A percentile compares a stretch with the other conserved stretches of the same genome.
These are phyloP conservation scores for Pleurotus citrinopileatus DNA, from an alignment of 768 basidiomycete species.

Conservation along the genomic window DNA sequence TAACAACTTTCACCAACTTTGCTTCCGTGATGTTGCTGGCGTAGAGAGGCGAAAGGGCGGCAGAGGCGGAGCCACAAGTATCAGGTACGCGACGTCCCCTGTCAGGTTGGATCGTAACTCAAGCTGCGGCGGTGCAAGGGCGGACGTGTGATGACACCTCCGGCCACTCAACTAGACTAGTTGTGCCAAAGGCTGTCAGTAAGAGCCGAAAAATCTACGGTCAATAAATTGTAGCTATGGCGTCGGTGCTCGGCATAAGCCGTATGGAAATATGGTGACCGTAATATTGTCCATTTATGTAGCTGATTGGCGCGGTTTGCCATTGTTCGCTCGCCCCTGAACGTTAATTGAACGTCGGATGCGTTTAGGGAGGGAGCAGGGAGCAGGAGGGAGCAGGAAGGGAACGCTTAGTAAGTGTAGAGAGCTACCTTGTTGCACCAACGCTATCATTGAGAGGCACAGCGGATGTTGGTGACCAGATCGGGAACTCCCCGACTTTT, in stretches of 20 bases:
- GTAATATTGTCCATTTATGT: not conserved
- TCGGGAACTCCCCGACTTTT: not conserved
- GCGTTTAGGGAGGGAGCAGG: not conserved
- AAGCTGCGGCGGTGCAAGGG: constrained; percentile 2
- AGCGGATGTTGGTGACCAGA: not conserved
- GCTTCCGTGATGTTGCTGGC: not conserved
- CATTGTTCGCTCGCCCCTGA: not conserved
- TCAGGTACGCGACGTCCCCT: not conserved
- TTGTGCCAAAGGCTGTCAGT: too few species aligned
- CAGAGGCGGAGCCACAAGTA: not conserved
- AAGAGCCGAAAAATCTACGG: not conserved
- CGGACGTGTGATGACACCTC: too few species aligned
- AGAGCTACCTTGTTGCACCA: not conserved
- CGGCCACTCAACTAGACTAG: not conserved
- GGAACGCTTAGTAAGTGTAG: not conserved
- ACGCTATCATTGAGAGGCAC: not conserved
- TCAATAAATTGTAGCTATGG: too few species aligned
- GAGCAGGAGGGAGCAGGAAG: not conserved
- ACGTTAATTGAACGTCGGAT: too few species aligned
- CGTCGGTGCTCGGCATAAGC: too few species aligned
- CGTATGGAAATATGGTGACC: not conserved
- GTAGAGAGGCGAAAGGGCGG: not conserved
- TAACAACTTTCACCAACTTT: too few species aligned
- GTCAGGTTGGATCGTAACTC: not conserved
- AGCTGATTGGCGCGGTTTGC: not conserved